A percentile compares a stretch with the other conserved stretches of the same genome.
Evolutionary conservation across 23 red algal species (phyloP).

Genomic region (Gracilaria domingensis): DNA sequence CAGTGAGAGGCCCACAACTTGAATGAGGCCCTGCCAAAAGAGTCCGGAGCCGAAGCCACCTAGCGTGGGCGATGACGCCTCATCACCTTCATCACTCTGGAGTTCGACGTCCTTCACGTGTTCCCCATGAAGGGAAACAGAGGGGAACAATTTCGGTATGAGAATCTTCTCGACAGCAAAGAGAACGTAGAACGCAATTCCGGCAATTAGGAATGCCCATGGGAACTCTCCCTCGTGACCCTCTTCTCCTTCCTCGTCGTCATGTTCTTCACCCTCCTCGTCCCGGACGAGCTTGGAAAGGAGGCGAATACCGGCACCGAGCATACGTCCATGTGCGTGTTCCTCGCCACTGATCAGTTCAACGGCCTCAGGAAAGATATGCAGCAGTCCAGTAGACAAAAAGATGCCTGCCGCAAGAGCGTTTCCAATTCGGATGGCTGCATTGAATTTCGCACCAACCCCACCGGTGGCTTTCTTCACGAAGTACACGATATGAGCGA

Average conservation of each 20-base stretch:
- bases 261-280: background rate
- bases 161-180: constrained; percentile 43
- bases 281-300: constrained; percentile 15
- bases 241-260: constrained; percentile 21
- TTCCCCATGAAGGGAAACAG: background rate
- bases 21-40: constrained; percentile 10
- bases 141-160: constrained; percentile 23
- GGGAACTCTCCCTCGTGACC: background rate
- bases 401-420: constrained; percentile 67
- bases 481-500: constrained; percentile 49
- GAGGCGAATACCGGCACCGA: background rate
- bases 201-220: constrained; percentile 25
- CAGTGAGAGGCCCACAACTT: constrained; percentile 38
- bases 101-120: background rate
- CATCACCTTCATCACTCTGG: background rate
- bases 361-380: constrained; percentile 64
- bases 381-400: constrained; percentile 50
- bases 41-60: constrained; percentile 2
- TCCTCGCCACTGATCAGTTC: background rate
- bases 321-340: background rate
- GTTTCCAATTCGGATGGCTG: constrained; percentile 28
- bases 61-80: background rate
- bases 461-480: background rate
- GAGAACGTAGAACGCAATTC: constrained; percentile 16
- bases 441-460: background rate